Evolutionary conservation across 768 basidiomycete species (phyloP).

Genomic region (Russula compacta): DNA sequence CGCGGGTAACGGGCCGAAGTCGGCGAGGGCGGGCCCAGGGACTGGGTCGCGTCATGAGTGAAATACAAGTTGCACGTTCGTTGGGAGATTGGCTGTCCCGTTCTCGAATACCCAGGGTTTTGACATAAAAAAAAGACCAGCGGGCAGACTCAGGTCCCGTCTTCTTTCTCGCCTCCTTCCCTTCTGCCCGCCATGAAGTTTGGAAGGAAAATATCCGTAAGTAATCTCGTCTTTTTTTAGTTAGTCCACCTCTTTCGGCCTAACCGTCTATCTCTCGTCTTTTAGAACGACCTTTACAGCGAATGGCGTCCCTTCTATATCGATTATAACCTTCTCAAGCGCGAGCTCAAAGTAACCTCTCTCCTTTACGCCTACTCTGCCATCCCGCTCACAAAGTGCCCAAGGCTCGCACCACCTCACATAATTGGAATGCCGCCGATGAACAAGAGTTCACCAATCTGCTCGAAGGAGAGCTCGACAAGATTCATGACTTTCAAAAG

Average conservation of each 20-base stretch:
- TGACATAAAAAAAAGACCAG: not conserved
- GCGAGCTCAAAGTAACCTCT: conserved; percentile 65
- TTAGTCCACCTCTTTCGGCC: not conserved
- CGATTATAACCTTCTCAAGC: conserved; percentile 83
- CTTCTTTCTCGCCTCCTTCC: not conserved
- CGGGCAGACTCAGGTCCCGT: not conserved
- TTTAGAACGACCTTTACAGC: conserved; percentile 73
- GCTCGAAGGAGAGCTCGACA: conserved; percentile 83
- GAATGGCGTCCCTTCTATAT: conserved; percentile 92
- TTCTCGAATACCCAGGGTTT: not conserved
- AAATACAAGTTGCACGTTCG: conserved; percentile 11
- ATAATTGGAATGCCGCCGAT: conserved; percentile 65
- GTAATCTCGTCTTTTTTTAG: conserved; percentile 19
- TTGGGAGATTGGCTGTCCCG: not conserved
- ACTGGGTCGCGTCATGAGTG: not conserved
- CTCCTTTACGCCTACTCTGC: not conserved
- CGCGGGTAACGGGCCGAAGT: not conserved
- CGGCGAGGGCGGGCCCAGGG: not conserved
- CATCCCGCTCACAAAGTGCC: not conserved
- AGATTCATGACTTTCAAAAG: conserved; percentile 90
- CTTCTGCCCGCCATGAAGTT: conserved; percentile 54
- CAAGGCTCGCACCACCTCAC: conserved; percentile 43
- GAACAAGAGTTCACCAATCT: conserved; percentile 73
- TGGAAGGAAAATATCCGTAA: conserved; percentile 64
- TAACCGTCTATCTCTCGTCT: not conserved